Evolutionary conservation across 352 stramenopile species (phyloP), one percentile per base, ranked within the genome.

Genomic region (Pilasporangium apinafurcum): DNA sequence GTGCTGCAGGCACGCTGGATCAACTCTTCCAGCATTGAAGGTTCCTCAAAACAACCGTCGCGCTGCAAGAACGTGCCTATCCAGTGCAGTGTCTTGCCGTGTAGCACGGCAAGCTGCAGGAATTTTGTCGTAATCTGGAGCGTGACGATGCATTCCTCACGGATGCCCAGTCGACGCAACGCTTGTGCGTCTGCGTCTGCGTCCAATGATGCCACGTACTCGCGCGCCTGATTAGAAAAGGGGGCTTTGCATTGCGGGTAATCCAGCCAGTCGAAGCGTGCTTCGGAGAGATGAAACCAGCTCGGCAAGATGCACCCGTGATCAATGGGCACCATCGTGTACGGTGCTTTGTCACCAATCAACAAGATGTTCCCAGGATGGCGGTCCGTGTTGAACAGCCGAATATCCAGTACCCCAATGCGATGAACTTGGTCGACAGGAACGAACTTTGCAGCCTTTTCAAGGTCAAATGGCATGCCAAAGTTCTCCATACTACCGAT

Each of bases 381-480:
- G 8, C 84, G 77, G 46, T 95, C 83, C 14, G 74, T 89, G 45
- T 95, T 95, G 57, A 92, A 91, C 24, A 94, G 59, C 2, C 84
- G 74, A 12, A 92, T 48, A 25, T 95, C 83, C 12, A 95, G 51
- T 16, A 95, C 36, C 0, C 67, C 84, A 33, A 95, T 92, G 37
- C 70, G 70, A 24, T 95, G 83, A 16, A 95, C 75, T 34, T 95
- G 78, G 6, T 86, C 74, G 1, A 85, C 70, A 0, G 72, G 59
- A 1, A 83, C 72, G 30, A 90, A 90, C 34, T 63, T 59, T n/a
- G 52, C 51, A 1, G 78, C 75, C 41, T 81, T 80, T 2, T 51
- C 42, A 4, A 80, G 54, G 13, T 87, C 62, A 18, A 81, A 83
- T 2, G 75, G 70, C 75, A 90, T 87, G 21, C 84, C 83, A 36